Conservation (phyloP, 2,329 filamentous ascomycete species). For the Hypoxylon sp. region DNA sequence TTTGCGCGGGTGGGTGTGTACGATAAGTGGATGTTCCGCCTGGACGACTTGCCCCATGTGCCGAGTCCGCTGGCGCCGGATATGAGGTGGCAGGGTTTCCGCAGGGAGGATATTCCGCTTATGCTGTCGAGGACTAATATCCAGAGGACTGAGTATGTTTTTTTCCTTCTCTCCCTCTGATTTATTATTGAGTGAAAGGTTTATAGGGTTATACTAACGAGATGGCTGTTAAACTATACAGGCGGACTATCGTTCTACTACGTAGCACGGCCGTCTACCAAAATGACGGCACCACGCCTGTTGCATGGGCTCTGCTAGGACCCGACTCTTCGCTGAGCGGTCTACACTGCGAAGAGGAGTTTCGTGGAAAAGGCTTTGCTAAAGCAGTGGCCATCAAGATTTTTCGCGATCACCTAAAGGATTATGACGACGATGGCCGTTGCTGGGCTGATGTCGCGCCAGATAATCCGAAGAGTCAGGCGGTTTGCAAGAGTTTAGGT, state of each 20-base stretch:
- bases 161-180: background rate
- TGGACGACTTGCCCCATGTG: constrained; percentile 60
- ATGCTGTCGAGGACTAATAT: constrained; percentile 71
- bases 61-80: constrained; percentile 52
- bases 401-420: constrained; percentile 64
- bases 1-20: constrained; percentile 55
- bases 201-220: background rate
- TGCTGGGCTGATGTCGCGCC: constrained; percentile 75
- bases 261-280: constrained; percentile 65
- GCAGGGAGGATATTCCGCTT: constrained; percentile 67
- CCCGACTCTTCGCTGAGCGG: constrained; percentile 73
- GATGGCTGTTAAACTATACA: constrained; percentile 38
- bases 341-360: constrained; percentile 73
- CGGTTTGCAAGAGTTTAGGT: constrained; percentile 73
- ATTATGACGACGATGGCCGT: constrained; percentile 66
- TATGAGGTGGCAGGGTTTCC: constrained; percentile 69
- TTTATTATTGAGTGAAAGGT: background rate
- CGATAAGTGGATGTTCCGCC: constrained; percentile 72
- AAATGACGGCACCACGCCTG: constrained; percentile 62
- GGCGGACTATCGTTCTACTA: constrained; percentile 60
- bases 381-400: constrained; percentile 73
- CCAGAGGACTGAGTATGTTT: constrained; percentile 66
- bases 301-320: constrained; percentile 77
- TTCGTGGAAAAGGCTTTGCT: constrained; percentile 74
- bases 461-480: constrained; percentile 72